Evolutionary conservation across 495 filamentous ascomycete genomes (phyloP).

Genomic region (Penicillium cinerascens): DNA sequence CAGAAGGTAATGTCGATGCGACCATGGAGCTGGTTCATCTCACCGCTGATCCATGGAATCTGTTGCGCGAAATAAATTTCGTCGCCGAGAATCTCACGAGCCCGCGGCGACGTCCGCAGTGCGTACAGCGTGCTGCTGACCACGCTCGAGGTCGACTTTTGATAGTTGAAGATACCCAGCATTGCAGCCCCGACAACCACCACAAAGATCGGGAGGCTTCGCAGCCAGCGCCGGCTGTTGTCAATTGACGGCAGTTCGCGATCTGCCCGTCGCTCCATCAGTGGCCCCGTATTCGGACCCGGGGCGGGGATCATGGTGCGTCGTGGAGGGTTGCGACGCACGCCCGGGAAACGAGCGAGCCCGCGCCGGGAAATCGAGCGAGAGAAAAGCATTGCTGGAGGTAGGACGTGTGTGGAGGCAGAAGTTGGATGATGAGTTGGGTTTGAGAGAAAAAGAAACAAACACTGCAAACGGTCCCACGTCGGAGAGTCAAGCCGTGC

Average conservation of each 20-base stretch:
- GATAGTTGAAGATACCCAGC: slow-evolving; percentile 96
- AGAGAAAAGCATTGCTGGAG: slow-evolving; percentile 11
- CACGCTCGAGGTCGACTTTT: slow-evolving; percentile 79
- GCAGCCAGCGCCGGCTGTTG: slow-evolving; percentile 42
- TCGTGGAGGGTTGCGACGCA: slow-evolving; percentile 21
- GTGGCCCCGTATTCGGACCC: slow-evolving; percentile 54
- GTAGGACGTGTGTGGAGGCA: background rate
- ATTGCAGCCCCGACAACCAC: slow-evolving; percentile 59
- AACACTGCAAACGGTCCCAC: slow-evolving; percentile 36
- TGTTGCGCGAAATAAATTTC: slow-evolving; percentile 86
- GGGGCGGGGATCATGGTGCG: slow-evolving; percentile 50
- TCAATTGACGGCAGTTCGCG: slow-evolving; percentile 64
- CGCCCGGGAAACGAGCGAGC: slow-evolving; percentile 11
- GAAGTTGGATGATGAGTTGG: background rate
- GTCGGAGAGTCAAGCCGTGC: no score
- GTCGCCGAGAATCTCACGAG: slow-evolving; percentile 76
- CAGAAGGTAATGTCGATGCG: slow-evolving; percentile 81
- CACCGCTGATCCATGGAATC: slow-evolving; percentile 90
- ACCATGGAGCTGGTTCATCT: slow-evolving; percentile 92
- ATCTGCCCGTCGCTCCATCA: slow-evolving; percentile 77
- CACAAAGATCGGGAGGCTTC: slow-evolving; percentile 56
- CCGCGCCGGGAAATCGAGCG: slow-evolving; percentile 17
- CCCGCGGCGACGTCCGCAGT: slow-evolving; percentile 71
- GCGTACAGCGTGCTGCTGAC: slow-evolving; percentile 86
- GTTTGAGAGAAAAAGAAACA: slow-evolving; percentile 18